Conservation (phyloP, 345 rosid genomes). For the Melaleuca quinquenervia region DNA sequence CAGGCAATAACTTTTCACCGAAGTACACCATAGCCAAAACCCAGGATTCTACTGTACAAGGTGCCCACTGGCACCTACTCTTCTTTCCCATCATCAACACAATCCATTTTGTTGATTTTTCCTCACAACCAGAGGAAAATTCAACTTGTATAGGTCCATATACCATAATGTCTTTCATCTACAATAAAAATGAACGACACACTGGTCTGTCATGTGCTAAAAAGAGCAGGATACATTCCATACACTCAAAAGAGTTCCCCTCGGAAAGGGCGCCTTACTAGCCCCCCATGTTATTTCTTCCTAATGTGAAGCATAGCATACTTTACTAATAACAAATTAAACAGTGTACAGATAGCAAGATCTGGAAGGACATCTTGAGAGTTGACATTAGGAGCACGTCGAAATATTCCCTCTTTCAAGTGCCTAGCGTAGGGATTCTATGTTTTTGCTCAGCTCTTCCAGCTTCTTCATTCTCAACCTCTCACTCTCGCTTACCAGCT, state of each 20-base stretch:
- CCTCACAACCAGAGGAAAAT: background rate
- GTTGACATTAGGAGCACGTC: background rate
- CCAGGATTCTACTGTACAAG: background rate
- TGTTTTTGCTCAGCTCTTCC: constrained; percentile 71
- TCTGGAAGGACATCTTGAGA: background rate
- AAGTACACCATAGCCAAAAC: background rate
- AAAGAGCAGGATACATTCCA: background rate
- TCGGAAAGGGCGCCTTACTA: background rate
- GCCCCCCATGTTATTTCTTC: background rate
- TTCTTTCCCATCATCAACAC: background rate
- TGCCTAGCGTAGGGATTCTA: constrained; percentile 28
- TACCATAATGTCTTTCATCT: background rate
- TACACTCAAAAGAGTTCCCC: background rate
- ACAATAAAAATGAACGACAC: background rate
- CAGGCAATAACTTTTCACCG: background rate
- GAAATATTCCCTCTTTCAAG: background rate
- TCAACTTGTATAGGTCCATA: background rate
- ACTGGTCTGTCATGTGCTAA: background rate
- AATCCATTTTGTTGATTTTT: background rate
- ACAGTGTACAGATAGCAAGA: background rate
- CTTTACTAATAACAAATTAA: background rate
- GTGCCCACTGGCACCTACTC: background rate
- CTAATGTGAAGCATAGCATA: background rate
- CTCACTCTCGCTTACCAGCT: constrained; percentile 88
- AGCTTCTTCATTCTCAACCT: constrained; percentile 71